phyloP scores from a whole-genome alignment of 2,329 filamentous ascomycete genomes.

The Phyllosticta citriasiana region DNA sequence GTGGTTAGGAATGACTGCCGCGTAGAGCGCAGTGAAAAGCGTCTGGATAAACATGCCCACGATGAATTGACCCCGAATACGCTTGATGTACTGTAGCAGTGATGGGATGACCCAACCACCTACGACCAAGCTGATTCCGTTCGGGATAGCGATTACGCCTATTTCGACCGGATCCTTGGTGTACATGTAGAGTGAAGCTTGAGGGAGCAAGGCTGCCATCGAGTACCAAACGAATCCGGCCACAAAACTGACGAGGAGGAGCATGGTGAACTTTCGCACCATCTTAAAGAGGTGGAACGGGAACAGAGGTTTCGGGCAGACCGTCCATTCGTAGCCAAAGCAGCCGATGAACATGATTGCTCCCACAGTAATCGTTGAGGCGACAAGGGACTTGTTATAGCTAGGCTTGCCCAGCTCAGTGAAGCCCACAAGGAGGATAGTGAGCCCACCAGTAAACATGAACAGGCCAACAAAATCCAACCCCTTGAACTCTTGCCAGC shows the following conservation, averaged over 20 bases:
- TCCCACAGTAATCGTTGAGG: slow-evolving; percentile 18
- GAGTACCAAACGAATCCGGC: slow-evolving; percentile 23
- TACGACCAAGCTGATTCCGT: slow-evolving; percentile 14
- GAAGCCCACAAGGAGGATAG: slow-evolving; percentile 38
- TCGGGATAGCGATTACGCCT: slow-evolving; percentile 16
- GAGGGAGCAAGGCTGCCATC: slow-evolving; percentile 16
- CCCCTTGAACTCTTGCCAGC: slow-evolving; percentile 21
- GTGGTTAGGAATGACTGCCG: slow-evolving; percentile 16
- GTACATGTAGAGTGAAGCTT: slow-evolving; percentile 16
- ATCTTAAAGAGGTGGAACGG: slow-evolving; percentile 21
- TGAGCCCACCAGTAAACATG: slow-evolving; percentile 37
- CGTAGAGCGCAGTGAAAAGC: slow-evolving; percentile 16
- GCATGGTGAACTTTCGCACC: slow-evolving; percentile 19
- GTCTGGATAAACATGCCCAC: slow-evolving; percentile 18
- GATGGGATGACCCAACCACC: slow-evolving; percentile 14
- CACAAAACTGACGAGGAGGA: slow-evolving; percentile 20
- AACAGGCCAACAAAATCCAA: slow-evolving; percentile 40
- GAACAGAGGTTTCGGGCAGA: slow-evolving; percentile 19
- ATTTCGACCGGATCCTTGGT: slow-evolving; percentile 16
- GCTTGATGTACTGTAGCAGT: slow-evolving; percentile 16
- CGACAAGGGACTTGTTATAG: slow-evolving; percentile 20
- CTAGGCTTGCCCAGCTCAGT: slow-evolving; percentile 32
- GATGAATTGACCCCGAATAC: slow-evolving; percentile 15
- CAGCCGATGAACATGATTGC: slow-evolving; percentile 15
- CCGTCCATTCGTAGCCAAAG: slow-evolving; percentile 16